A percentile compares a stretch with the other conserved stretches of the same genome.
Conservation (phyloP, 2,329 filamentous ascomycete genomes). For the Fusarium guadeloupense region DNA sequence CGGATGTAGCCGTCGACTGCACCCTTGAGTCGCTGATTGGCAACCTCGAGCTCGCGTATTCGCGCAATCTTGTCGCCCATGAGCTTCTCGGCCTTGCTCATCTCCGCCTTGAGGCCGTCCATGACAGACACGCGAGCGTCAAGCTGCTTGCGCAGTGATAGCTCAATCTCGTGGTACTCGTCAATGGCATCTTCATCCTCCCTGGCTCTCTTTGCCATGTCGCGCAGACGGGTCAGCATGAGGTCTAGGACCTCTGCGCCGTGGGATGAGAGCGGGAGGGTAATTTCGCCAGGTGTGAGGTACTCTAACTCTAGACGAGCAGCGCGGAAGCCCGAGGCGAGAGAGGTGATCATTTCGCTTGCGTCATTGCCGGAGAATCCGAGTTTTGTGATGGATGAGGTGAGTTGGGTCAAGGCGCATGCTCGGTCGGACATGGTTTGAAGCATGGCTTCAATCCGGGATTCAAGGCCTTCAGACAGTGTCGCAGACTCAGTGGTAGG, state of each 20-base stretch:
- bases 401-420: constrained; percentile 56
- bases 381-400: constrained; percentile 56
- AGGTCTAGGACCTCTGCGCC: constrained; percentile 66
- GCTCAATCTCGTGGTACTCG: constrained; percentile 67
- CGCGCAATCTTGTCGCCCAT: constrained; percentile 51
- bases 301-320: constrained; percentile 71
- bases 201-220: constrained; percentile 56
- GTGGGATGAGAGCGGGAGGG: constrained; percentile 60
- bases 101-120: constrained; percentile 57
- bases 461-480: constrained; percentile 50
- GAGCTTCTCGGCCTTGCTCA: constrained; percentile 47
- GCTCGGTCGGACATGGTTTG: constrained; percentile 60
- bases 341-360: constrained; percentile 57
- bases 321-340: constrained; percentile 61
- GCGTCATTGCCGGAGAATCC: constrained; percentile 62
- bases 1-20: constrained; percentile 63
- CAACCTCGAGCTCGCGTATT: constrained; percentile 59
- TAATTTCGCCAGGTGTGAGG: constrained; percentile 66
- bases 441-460: constrained; percentile 55
- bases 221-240: constrained; percentile 60
- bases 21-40: constrained; percentile 60
- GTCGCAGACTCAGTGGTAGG: constrained; percentile 15
- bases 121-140: constrained; percentile 61
- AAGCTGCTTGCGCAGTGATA: constrained; percentile 65
- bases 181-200: constrained; percentile 66